Evolutionary conservation across 1,284 basidiomycete species (phyloP), one percentile per base, ranked within the genome.

Genomic region (Tilletia indica): DNA sequence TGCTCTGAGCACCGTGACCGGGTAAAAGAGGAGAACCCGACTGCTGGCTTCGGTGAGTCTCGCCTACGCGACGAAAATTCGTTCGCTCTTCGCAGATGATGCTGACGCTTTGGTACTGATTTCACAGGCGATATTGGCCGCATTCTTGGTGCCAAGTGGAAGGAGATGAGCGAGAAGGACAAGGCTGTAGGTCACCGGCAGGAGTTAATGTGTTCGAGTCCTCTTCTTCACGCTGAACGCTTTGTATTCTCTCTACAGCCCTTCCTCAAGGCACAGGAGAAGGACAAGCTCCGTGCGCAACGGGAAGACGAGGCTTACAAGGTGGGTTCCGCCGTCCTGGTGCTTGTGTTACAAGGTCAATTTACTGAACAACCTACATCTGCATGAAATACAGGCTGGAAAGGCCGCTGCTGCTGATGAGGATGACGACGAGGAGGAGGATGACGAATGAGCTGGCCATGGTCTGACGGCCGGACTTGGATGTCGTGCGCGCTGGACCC

Each of bases 1-100:
- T 91, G 90, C 82, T 93, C 94, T 86, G 94, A 95, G 86, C 92
- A 92, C 91, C 89, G 94, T 84, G 92, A 96, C 86, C 90, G 91
- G 83, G 92, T 97, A 89, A 96, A 95, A 90, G 83, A 89, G 71
- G 95, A 96, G 87, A 97, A 97, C 88, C 93, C 94, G 71, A 93
- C 94, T 73, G 94, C 93, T 49, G 89, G 91, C 73, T 97, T 97
- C 84, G 94, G 94, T 91, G 74, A 71, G 89, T 87, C 0, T 31
- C 71, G 68, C n/a, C 25, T 31, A 31, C 25, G 25, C 25, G 38
- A 14, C 21, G 2, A 25, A 61, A 21, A 39, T 42, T 9, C 0
- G 25, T 67, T 49, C 49, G 31, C 34, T 48, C 25, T 47, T 76
- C 76, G 76, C 67, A 69, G 69, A 45, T 21, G n/a, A 45, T 34